Percentiles rank a stretch among this genome's conserved stretches.
Conservation (phyloP, 2,329 filamentous ascomycete species). For the Orbilia brochopaga region DNA sequence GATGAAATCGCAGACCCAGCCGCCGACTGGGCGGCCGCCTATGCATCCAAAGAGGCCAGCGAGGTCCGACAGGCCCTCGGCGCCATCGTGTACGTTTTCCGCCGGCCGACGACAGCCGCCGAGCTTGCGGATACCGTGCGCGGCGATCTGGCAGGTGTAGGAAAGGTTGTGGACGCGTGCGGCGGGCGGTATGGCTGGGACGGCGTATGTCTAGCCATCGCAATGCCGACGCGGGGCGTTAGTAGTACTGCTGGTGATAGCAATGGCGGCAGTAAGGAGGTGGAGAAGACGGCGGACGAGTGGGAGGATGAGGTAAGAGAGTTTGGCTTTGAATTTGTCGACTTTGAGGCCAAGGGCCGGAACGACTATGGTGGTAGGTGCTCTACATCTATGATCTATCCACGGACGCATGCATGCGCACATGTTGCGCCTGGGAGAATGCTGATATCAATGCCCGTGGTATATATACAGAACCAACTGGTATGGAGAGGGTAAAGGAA, state of each 20-base stretch:
- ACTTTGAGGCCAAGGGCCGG: conserved; percentile 59
- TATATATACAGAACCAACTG: conserved; percentile 63
- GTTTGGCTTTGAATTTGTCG: conserved; percentile 69
- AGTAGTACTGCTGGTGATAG: conserved; percentile 53
- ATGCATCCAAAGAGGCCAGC: conserved; percentile 67
- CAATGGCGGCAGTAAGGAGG: conserved; percentile 56
- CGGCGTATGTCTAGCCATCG: conserved; percentile 68
- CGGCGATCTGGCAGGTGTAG: conserved; percentile 50
- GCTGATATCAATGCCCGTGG: conserved; percentile 53
- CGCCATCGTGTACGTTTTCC: conserved; percentile 65
- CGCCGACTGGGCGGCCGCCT: conserved; percentile 64
- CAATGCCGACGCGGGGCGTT: conserved; percentile 57
- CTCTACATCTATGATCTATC: too few species aligned
- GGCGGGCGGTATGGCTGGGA: conserved; percentile 67
- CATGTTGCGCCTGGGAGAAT: neutral
- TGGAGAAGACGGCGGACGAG: conserved; percentile 58
- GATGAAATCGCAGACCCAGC: conserved; percentile 62
- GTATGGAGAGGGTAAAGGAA: conserved; percentile 66
- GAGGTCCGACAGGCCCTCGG: conserved; percentile 70
- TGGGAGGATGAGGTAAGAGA: conserved; percentile 60
- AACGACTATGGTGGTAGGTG: conserved; percentile 53
- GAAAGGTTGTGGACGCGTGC: conserved; percentile 63
- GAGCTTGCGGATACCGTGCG: conserved; percentile 1
- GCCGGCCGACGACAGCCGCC: conserved; percentile 52
- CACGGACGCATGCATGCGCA: neutral